A percentile compares a stretch with the other conserved stretches of the same genome.
phyloP scores from a whole-genome alignment of 2,329 filamentous ascomycete species.

The Stenocarpella maydis region DNA sequence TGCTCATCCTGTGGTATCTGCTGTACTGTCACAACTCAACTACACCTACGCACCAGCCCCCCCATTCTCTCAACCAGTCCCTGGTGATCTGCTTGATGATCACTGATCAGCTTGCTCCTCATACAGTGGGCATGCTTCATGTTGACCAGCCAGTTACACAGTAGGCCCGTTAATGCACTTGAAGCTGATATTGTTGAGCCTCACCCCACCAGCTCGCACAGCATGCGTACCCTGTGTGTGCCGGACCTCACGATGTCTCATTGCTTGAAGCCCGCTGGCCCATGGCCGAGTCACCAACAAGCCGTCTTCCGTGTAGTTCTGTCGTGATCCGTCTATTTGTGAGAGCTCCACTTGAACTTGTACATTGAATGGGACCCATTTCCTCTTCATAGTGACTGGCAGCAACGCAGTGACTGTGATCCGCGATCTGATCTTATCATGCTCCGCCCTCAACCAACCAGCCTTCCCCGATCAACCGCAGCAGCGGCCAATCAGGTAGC shows the following conservation, averaged over 20 bases:
- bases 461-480: too few species aligned
- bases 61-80: too few species aligned
- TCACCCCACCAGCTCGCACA: not conserved
- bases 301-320: not conserved
- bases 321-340: not conserved
- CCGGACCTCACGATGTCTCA: too few species aligned
- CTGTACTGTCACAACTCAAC: too few species aligned
- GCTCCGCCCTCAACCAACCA: too few species aligned
- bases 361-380: not conserved
- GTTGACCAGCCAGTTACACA: accelerated
- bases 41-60: too few species aligned
- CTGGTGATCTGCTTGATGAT: too few species aligned
- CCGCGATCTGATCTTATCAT: not conserved
- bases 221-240: not conserved
- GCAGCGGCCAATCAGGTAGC: not conserved
- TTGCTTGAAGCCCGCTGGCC: not conserved
- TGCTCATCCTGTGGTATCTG: not conserved
- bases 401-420: not conserved
- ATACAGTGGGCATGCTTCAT: not conserved
- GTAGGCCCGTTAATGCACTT: not conserved
- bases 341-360: too few species aligned
- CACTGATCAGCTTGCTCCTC: too few species aligned
- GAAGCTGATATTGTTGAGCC: accelerated
- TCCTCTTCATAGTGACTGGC: not conserved
- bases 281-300: not conserved